phyloP scores from a whole-genome alignment of 2,329 filamentous ascomycete species.

The Trichophyton schoenleinii region DNA sequence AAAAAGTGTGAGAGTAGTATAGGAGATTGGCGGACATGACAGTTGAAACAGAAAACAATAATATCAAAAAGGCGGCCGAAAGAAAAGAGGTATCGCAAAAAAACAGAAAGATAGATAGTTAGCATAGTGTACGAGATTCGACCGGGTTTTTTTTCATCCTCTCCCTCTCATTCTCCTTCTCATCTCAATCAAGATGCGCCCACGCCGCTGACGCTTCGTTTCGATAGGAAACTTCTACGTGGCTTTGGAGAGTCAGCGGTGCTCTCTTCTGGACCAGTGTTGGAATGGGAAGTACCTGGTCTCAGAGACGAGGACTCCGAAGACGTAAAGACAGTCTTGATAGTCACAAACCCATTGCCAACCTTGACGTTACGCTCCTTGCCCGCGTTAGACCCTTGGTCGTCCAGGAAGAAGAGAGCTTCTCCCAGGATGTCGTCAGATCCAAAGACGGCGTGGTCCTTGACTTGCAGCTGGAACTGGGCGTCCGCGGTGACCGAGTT shows the following conservation, averaged over 20 bases:
- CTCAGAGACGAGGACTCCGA: slow-evolving; percentile 32
- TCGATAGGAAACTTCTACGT: slow-evolving; percentile 36
- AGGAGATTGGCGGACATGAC: background rate
- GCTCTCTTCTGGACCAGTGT: slow-evolving; percentile 15
- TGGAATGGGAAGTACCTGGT: slow-evolving; percentile 27
- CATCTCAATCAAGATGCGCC: slow-evolving; percentile 8
- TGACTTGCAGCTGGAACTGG: slow-evolving; percentile 75
- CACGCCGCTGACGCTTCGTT: slow-evolving; percentile 24
- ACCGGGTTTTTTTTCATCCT: no score
- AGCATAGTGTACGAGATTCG: background rate
- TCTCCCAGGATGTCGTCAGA: slow-evolving; percentile 77
- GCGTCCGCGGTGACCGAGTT: slow-evolving; percentile 62
- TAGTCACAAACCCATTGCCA: slow-evolving; percentile 56
- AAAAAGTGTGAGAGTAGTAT: background rate
- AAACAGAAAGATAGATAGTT: background rate
- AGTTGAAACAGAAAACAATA: background rate
- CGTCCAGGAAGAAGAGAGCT: slow-evolving; percentile 80
- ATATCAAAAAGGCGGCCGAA: background rate
- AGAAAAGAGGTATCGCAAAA: slow-evolving; percentile 1
- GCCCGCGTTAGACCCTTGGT: slow-evolving; percentile 51
- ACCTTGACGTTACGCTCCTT: slow-evolving; percentile 62
- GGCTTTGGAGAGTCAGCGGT: slow-evolving; percentile 28
- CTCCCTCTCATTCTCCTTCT: background rate
- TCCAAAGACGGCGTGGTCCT: slow-evolving; percentile 73
- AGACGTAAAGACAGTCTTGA: slow-evolving; percentile 60